phyloP scores from a whole-genome alignment of 768 basidiomycete species.

The Mycena albidolilacea region DNA sequence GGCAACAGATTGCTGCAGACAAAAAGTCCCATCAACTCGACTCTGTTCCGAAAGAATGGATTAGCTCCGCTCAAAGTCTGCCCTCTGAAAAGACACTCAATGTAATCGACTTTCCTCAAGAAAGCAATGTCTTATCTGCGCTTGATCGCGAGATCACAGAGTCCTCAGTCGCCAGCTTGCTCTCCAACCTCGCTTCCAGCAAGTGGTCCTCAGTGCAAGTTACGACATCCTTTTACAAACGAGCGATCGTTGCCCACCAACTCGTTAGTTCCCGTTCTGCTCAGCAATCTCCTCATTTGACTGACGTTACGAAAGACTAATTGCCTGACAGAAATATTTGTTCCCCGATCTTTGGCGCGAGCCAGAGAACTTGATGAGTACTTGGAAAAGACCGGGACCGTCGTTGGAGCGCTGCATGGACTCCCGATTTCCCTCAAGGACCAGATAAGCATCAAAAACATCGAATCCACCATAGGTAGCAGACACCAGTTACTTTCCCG shows the following conservation, averaged over 20 bases:
- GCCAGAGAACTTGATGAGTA: constrained; percentile 79
- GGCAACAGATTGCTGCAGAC: constrained; percentile 68
- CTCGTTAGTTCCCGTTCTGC: constrained; percentile 60
- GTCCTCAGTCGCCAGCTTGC: constrained; percentile 58
- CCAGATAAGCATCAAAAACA: constrained; percentile 76
- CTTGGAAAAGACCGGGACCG: constrained; percentile 71
- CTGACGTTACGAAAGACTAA: constrained; percentile 67
- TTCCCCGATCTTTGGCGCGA: constrained; percentile 75
- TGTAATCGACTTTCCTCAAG: constrained; percentile 68
- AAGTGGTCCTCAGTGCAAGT: constrained; percentile 78
- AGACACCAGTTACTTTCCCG: neutral
- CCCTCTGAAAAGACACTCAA: constrained; percentile 63
- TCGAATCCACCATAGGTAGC: constrained; percentile 79
- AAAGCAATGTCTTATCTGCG: constrained; percentile 69
- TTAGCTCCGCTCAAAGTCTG: constrained; percentile 54
- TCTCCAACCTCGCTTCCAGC: constrained; percentile 66
- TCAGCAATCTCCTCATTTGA: neutral
- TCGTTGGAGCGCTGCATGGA: constrained; percentile 82
- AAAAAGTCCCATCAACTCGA: constrained; percentile 69
- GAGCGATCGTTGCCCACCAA: constrained; percentile 86
- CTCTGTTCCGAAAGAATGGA: constrained; percentile 77
- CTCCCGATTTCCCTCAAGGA: constrained; percentile 85
- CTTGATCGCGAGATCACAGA: constrained; percentile 67
- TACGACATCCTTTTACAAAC: constrained; percentile 80
- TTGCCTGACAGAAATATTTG: constrained; percentile 88